Evolutionary conservation across 192 early-diverging fungal genomes (phyloP), one percentile per base, ranked within the genome.

Genomic region (Gryganskiella cystojenkinii): DNA sequence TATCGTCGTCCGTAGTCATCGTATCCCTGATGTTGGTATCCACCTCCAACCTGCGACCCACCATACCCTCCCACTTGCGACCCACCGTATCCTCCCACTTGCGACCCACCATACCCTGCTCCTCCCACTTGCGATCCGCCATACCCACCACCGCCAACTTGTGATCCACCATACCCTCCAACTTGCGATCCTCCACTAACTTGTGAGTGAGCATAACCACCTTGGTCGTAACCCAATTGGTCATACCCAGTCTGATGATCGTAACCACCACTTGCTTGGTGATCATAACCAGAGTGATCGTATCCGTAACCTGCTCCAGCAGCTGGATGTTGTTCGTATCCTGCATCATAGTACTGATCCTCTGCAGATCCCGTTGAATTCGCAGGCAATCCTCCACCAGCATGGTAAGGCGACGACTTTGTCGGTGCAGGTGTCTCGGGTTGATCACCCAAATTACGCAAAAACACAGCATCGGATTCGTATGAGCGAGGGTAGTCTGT

Each of bases 401-500:
- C 66, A n/a, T 31, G 68, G 67, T 69, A 78, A 6, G 74, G 66
- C 13, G 74, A n/a, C n/a, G n/a, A 63, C 56, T 81, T 75, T 30
- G 68, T 53, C 33, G 71, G 58, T 24, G 65, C 66, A 40, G 74
- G 74, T 43, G 68, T 66, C 33, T 60, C 15, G 28, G 74, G 74
- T 10, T 69, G 67, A 35, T 85, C 80, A 43, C 76, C 72, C 30
- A 85, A 56, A 31, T 80, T 78, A 35, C 79, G 79, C 35, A 83
- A 54, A 24, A 80, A 85, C 52, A 83, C 63, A 20, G 71, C 71
- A 45, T 83, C 81, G 9, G 81, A 61, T 35, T 85, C 81, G 27
- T 76, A 70, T 19, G 35, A 34, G 34, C 80, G 74, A 53, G 63
- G 68, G 27, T 78, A 71, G 40, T 76, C 69, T 45, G 61, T 49